Conservation (phyloP, 768 basidiomycete genomes). For the Collybiopsis luxurians region DNA sequence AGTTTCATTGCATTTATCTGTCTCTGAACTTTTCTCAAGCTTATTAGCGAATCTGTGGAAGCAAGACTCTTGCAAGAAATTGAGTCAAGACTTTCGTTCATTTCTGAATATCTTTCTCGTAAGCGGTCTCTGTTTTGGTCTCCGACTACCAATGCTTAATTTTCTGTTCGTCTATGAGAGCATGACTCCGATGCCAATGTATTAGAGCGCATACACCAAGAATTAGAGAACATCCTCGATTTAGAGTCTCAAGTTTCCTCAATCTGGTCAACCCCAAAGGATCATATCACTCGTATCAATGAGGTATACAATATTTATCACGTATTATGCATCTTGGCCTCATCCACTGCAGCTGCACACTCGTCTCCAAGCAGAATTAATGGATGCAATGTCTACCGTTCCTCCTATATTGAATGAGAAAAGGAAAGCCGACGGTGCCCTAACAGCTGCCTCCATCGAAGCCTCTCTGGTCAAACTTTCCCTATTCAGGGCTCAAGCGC, state of each 20-base stretch:
- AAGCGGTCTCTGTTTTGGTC: no score
- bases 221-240: not conserved
- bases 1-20: not conserved
- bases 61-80: not conserved
- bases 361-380: conserved; percentile 27
- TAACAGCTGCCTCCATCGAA: conserved; percentile 44
- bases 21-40: not conserved
- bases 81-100: not conserved
- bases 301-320: not conserved
- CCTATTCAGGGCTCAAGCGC: conserved; percentile 38
- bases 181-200: not conserved
- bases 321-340: not conserved
- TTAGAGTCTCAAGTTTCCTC: not conserved
- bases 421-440: conserved; percentile 34
- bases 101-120: not conserved
- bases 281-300: not conserved
- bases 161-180: no score
- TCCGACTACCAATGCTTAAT: not conserved
- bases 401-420: conserved; percentile 23
- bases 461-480: conserved; percentile 46
- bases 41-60: not conserved
- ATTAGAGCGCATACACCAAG: not conserved
- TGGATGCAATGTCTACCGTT: conserved; percentile 23
- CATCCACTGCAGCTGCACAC: conserved; percentile 25
- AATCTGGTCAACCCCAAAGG: not conserved